Evolutionary conservation across 2,329 filamentous ascomycete genomes (phyloP), one percentile per base, ranked within the genome.

Genomic region (Clarireedia paspali): DNA sequence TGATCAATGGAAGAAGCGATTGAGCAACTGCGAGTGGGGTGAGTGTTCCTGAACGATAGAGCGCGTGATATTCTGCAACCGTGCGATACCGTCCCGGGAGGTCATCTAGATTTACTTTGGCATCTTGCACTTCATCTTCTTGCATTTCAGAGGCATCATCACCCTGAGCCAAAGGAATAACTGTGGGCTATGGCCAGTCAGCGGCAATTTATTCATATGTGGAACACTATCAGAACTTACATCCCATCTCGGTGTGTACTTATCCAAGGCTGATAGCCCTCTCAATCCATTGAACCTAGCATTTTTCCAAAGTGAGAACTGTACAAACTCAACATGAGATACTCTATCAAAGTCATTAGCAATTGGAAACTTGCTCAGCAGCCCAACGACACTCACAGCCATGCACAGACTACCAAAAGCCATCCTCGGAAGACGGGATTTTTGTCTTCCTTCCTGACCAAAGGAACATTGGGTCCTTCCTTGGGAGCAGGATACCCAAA

Each of bases 1-100:
- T 79, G 60, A 91, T 85, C 42, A 92, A 72, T 0, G 85, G 83
- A 2, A 95, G 75, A 15, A 96, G 75, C 1, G 81, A 78, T 69
- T 91, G 81, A 12, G 78, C 80, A 1, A 96, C 87, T 59, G 85
- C 80, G 0, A 82, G 75, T 0, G 91, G 91, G 0, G 89, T 94
- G 56, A 86, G 67, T 58, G 78, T 74, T 50, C 88, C 87, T 5
- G 81, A 81, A 59, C 77, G 78, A 73, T 91, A 95, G 42, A 88
- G 79, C 51, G 81, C 78, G 68, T 90, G 85, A 68, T 91, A 96
- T 72, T 96, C 89, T 12, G 80, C 78, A 24, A 84, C 80, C 3
- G 87, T 87, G 68, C 84, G 82, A 72, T 88, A 89, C 46, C 80
- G 77, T 15, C 74, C 75, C 5, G 70, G 63, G 12, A 74, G 66